Conservation (phyloP, 176 grass and related monocot genomes). For the Typha latifolia region DNA sequence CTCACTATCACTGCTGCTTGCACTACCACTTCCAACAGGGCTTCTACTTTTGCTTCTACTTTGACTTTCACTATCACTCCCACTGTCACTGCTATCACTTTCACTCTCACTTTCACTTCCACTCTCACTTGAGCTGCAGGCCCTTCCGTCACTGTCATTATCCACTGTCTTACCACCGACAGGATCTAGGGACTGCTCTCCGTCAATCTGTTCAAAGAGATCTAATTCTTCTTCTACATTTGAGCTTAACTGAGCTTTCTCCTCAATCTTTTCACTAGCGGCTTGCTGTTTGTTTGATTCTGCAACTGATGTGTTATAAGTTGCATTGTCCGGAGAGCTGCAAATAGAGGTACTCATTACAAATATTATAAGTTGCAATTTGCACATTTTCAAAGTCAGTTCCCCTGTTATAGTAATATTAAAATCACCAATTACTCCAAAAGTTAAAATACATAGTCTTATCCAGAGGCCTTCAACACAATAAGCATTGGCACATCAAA, state of each 20-base stretch:
- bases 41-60: slow-evolving; percentile 45
- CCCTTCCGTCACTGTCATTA: slow-evolving; percentile 66
- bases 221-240: slow-evolving; percentile 43
- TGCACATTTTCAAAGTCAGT: too few species aligned
- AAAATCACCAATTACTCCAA: too few species aligned
- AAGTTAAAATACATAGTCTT: too few species aligned
- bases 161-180: slow-evolving; percentile 27
- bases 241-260: slow-evolving; percentile 38
- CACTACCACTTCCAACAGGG: slow-evolving; percentile 46
- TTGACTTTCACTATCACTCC: slow-evolving; percentile 77
- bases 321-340: slow-evolving; percentile 33
- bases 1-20: slow-evolving; percentile 88
- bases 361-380: too few species aligned
- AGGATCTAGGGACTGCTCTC: slow-evolving; percentile 32
- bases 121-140: slow-evolving; percentile 58
- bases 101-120: slow-evolving; percentile 88
- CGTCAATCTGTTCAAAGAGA: slow-evolving; percentile 49
- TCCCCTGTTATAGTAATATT: too few species aligned
- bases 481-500: too few species aligned
- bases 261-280: slow-evolving; percentile 36
- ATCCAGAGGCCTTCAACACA: too few species aligned
- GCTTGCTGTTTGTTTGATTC: slow-evolving; percentile 24
- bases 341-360: slow-evolving; percentile 11
- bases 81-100: slow-evolving; percentile 82
- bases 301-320: slow-evolving; percentile 23